A percentile compares a stretch with the other conserved stretches of the same genome.
phyloP scores from a whole-genome alignment of 352 stramenopile species.

The Phytophthora vignae region DNA sequence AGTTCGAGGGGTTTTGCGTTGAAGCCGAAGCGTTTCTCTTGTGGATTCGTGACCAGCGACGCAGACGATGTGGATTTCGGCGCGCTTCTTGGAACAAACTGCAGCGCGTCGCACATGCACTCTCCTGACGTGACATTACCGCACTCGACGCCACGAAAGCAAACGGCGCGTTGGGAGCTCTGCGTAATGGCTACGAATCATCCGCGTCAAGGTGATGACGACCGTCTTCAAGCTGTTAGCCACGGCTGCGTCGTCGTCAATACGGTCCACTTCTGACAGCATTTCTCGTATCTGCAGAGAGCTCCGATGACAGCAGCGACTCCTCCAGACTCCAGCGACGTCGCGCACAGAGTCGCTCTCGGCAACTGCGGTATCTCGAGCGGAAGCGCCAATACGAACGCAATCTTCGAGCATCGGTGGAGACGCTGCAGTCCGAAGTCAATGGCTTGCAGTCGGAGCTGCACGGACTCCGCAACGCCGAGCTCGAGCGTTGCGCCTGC shows the following conservation, averaged over 20 bases:
- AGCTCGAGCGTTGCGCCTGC: not conserved
- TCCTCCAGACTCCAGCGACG: slow-evolving; percentile 7
- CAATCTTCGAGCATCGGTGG: slow-evolving; percentile 15
- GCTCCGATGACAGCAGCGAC: not conserved
- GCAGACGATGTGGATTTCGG: slow-evolving; percentile 6
- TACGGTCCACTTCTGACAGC: not conserved
- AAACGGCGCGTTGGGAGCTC: not conserved
- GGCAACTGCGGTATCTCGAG: slow-evolving; percentile 39
- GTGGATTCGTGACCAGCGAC: slow-evolving; percentile 2
- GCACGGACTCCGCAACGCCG: not conserved
- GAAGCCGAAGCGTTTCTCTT: slow-evolving; percentile 17
- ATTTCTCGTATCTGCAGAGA: not conserved
- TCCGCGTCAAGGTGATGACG: slow-evolving; percentile 4
- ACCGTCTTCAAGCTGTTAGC: not conserved
- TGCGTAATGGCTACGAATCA: not conserved
- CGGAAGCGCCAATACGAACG: slow-evolving; percentile 35
- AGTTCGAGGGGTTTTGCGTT: slow-evolving; percentile 3
- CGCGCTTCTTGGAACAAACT: slow-evolving; percentile 9
- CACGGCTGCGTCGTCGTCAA: not conserved
- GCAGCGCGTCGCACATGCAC: no score
- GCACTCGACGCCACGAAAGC: slow-evolving; percentile 1
- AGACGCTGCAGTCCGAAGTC: slow-evolving; percentile 22
- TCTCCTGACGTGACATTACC: slow-evolving; percentile 8
- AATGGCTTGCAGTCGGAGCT: slow-evolving; percentile 8
- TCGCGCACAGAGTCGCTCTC: slow-evolving; percentile 21